Percentiles rank a stretch among this genome's conserved stretches.
These are phyloP conservation scores for Dichomitus squalens DNA, from an alignment of 1,284 basidiomycete genomes.

Conservation along the genomic window DNA sequence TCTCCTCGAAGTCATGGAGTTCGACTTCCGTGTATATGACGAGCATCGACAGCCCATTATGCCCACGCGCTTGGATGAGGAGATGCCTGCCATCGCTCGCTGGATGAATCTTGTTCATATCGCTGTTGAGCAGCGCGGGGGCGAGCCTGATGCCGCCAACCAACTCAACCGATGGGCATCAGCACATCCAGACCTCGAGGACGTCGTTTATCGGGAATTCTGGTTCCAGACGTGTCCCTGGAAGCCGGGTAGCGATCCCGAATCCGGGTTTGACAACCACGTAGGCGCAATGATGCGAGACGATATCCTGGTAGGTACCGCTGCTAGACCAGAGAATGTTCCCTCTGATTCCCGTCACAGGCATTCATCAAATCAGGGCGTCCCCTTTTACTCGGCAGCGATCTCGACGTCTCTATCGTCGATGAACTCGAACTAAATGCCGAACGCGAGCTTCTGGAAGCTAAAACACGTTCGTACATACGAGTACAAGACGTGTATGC, in stretches of 20 bases:
- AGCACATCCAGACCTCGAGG: conserved; percentile 55
- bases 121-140: conserved; percentile 59
- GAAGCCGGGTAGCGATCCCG: conserved; percentile 34
- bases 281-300: conserved; percentile 43
- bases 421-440: conserved; percentile 54
- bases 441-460: conserved; percentile 52
- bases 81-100: conserved; percentile 57
- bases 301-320: conserved; percentile 41
- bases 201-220: conserved; percentile 54
- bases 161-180: conserved; percentile 55
- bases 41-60: conserved; percentile 47
- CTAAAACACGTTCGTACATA: conserved; percentile 49
- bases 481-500: conserved; percentile 62
- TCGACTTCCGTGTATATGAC: conserved; percentile 67
- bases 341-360: conserved; percentile 36
- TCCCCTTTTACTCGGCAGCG: conserved; percentile 67
- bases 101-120: conserved; percentile 57
- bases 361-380: conserved; percentile 63
- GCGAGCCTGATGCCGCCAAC: conserved; percentile 59
- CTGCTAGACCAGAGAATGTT: background rate
- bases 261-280: conserved; percentile 32
- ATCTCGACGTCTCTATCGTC: conserved; percentile 53
- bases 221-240: conserved; percentile 63
- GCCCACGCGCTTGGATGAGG: conserved; percentile 35
- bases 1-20: conserved; percentile 65